Evolutionary conservation across 2,329 filamentous ascomycete species (phyloP), one percentile per base, ranked within the genome.

Genomic region (Aspergillus phoenicis): DNA sequence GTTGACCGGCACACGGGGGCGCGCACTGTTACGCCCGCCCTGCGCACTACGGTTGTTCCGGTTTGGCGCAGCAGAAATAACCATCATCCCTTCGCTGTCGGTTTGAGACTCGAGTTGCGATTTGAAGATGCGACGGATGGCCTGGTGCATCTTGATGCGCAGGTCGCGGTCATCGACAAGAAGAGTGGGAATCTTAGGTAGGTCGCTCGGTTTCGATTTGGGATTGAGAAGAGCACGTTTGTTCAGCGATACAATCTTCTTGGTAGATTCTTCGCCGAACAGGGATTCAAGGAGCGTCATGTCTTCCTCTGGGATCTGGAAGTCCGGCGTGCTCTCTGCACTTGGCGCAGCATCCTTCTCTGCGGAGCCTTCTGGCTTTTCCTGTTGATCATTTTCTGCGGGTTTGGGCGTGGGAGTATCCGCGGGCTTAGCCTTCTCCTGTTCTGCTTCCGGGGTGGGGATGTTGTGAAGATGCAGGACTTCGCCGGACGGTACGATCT

Each of bases 61-160:
- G 43, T 75, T 74, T 11, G 73, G 62, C 20, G 76, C 69, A 30
- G 84, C 78, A 33, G 83, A 82, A 64, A 90, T 82, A n/a, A 81
- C 77, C 58, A 91, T 85, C 6, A 82, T 82, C 26, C 91, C 90
- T 51, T 91, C 85, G 61, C 89, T 87, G 62, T 89, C 85, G 49
- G 93, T 96, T 17, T 81, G 82, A 1, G 91, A 96, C 60, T 96
- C 91, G 54, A 97, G 83, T 59, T 86, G 85, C 2, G 88, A 89
- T n/a, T 82, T 81, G 75, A 97, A 97, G 62, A 96, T 89, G 43
- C 89, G 88, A 26, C 93, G 90, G 49, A 97, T 81, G 8, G 82
- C 79, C 65, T 86, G 80, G 71, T 91, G 89, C 7, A 90, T 84
- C 63, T 84, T 80, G 39, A 86, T 87, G 7, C 89, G 86, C 58